These are phyloP conservation scores for Kuraishia capsulata DNA, from an alignment of 805 yeast genomes.

Conservation along the genomic window DNA sequence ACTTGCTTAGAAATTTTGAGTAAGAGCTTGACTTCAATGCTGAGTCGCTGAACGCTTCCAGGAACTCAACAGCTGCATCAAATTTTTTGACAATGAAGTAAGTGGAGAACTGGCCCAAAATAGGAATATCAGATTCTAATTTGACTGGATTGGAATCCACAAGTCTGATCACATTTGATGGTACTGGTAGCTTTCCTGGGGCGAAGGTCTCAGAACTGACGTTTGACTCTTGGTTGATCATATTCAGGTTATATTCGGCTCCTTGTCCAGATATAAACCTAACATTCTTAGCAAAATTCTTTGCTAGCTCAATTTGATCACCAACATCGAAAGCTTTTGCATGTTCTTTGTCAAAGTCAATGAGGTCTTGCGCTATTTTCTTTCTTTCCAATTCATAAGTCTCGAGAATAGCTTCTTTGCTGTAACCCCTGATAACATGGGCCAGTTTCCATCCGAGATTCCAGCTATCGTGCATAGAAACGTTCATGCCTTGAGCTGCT, in stretches of 20 bases:
- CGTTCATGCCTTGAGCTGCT: conserved; percentile 27
- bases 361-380: conserved; percentile 21
- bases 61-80: background rate
- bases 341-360: conserved; percentile 21
- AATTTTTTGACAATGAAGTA: background rate
- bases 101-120: conserved; percentile 8
- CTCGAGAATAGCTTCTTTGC: conserved; percentile 11
- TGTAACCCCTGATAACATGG: conserved; percentile 18
- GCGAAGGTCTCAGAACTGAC: background rate
- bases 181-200: conserved; percentile 8
- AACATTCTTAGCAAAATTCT: conserved; percentile 9
- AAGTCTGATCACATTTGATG: conserved; percentile 6
- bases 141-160: conserved; percentile 9
- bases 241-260: conserved; percentile 8
- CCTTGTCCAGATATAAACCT: conserved; percentile 14
- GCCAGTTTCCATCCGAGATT: conserved; percentile 25
- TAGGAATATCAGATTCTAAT: conserved; percentile 7
- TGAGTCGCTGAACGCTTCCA: conserved; percentile 1
- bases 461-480: conserved; percentile 17
- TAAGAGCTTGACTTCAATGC: background rate
- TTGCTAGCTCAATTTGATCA: conserved; percentile 10
- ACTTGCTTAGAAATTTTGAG: background rate
- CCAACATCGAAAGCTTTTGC: conserved; percentile 22
- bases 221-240: conserved; percentile 1
- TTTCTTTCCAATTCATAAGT: conserved; percentile 23